Conservation (phyloP, 1,139 yeast species). For the Hanseniaspora uvarum region DNA sequence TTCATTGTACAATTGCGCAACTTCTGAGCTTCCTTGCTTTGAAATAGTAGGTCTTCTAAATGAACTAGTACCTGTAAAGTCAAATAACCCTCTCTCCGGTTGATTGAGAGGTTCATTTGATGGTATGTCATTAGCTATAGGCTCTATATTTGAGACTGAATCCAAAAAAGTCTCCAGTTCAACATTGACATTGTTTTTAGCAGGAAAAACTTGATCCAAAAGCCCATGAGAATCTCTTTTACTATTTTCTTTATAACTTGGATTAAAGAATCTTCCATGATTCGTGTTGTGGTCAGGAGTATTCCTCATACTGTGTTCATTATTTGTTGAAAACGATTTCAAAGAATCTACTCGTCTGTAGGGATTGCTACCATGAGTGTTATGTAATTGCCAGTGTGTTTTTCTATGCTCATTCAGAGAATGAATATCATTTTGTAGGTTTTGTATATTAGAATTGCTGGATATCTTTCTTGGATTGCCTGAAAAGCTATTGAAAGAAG, state of each 20-base stretch:
- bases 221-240: conserved; percentile 4
- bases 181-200: not conserved
- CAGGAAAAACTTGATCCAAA: not conserved
- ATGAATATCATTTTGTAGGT: conserved; percentile 4
- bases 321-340: conserved; percentile 11
- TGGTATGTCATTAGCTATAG: not conserved
- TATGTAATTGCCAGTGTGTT: conserved; percentile 13
- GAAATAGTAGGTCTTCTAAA: not conserved
- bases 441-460: not conserved
- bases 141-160: not conserved
- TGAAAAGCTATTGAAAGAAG: not conserved
- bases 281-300: not conserved
- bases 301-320: not conserved
- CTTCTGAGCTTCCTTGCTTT: not conserved
- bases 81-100: not conserved
- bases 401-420: conserved; percentile 13
- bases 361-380: not conserved
- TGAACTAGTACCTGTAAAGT: not conserved
- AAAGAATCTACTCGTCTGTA: conserved; percentile 8
- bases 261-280: not conserved
- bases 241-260: not conserved
- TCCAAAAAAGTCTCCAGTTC: not conserved
- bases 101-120: not conserved
- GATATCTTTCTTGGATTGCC: not conserved
- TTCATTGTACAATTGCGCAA: not conserved